Evolutionary conservation across 176 grass and related monocot genomes (phyloP), one percentile per base, ranked within the genome.

Genomic region (Cenchrus purpureus): DNA sequence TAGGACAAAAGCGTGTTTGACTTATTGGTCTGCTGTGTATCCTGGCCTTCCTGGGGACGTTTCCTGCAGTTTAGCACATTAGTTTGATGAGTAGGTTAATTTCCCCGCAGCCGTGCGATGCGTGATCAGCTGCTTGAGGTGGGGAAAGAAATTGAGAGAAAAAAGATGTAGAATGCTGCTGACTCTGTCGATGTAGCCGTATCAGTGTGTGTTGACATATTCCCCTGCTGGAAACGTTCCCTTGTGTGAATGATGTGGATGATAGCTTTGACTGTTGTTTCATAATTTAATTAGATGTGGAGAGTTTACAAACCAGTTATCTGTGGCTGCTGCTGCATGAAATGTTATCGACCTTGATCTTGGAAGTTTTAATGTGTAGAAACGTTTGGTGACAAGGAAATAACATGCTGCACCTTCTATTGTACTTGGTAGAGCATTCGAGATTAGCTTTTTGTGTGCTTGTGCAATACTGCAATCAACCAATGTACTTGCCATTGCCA

Each of bases 1-100:
- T 85, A 82, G 90, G 82, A 63, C 78, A 71, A 59, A 73, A 50
- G 76, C 68, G 58, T 85, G 67, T 80, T 68, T 84, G 48, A 88
- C 59, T 50, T 81, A 49, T 81, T 78, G 63, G 86, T 78, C 15
- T 77, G 66, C 37, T 78, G 65, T 81, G 65, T 81, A 86, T 40
- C 37, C 37, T 25, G 25, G 25, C 25, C 25, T 25, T 82, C 42
- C 79, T 52, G 75, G 84, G 84, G 50, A 73, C 79, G 61, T 79
- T 64, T 86, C 84, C 74, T 79, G 74, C 67, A 14, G 19, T 61
- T 65, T 91, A 91, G 85, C 61, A 68, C 71, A 48, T 65, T 43
- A 65, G 48, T 12, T 31, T 76, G 58, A 44, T 76, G 58, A 55
- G 68, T 71, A 53, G 83, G 49, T 84, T 46, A 51, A 48, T 80